These are phyloP conservation scores for Globisporangium camurandrum DNA, from an alignment of 352 stramenopile genomes.

Conservation along the genomic window DNA sequence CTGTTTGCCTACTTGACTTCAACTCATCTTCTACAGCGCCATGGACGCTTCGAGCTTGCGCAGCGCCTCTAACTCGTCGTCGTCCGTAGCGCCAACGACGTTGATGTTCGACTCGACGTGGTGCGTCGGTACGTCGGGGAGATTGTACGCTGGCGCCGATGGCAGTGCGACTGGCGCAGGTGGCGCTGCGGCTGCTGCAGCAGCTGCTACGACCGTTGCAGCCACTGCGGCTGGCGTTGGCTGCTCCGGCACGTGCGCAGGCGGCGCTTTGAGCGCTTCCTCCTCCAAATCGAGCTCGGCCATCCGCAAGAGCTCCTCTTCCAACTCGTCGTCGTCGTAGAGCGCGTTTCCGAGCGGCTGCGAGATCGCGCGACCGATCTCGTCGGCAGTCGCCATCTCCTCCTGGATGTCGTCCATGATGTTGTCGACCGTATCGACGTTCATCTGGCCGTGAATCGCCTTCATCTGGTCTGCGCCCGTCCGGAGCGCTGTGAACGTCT, in stretches of 20 bases:
- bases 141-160: conserved; percentile 36
- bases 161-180: conserved; percentile 10
- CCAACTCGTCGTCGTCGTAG: conserved; percentile 92
- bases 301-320: conserved; percentile 91
- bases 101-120: conserved; percentile 70
- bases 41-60: conserved; percentile 83
- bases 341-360: conserved; percentile 91
- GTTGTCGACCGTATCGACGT: conserved; percentile 96
- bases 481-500: conserved; percentile 94
- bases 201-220: too few species aligned
- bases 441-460: conserved; percentile 92
- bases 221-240: conserved; percentile 16
- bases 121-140: conserved; percentile 77
- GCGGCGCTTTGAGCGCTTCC: conserved; percentile 52
- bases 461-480: conserved; percentile 92
- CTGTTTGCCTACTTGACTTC: too few species aligned
- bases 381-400: conserved; percentile 93
- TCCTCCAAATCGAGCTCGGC: conserved; percentile 90
- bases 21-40: conserved; percentile 39
- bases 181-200: conserved; percentile 9
- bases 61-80: conserved; percentile 80
- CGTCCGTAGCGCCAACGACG: conserved; percentile 58
- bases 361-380: conserved; percentile 92
- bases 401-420: conserved; percentile 98
- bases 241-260: conserved; percentile 8